Conservation (phyloP, 169 alveolate genomes). For the Ichthyophthirius multifiliis region DNA sequence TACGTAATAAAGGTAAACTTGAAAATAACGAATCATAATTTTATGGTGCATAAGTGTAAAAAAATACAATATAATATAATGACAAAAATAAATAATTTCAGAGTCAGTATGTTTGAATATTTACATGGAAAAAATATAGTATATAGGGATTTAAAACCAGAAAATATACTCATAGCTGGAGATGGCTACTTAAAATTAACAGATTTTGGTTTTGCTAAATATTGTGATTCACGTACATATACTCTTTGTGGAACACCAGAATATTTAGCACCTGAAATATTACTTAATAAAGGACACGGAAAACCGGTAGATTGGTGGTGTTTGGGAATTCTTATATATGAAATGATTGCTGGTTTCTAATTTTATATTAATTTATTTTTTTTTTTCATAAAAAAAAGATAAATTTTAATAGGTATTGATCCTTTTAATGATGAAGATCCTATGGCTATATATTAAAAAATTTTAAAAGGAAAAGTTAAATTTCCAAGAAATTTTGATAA, state of each 20-base stretch:
- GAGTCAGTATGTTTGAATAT: conserved; percentile 92
- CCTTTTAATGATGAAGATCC: conserved; percentile 98
- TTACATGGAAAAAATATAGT: conserved; percentile 93
- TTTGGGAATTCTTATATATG: conserved; percentile 88
- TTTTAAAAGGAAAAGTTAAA: conserved; percentile 92
- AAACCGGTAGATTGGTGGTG: conserved; percentile 76
- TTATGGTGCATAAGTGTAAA: conserved; percentile 44
- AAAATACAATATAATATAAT: too few relatives aligned
- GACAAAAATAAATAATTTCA: too few relatives aligned
- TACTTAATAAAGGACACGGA: conserved; percentile 73
- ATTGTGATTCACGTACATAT: conserved; percentile 66
- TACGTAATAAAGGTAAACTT: conserved; percentile 63
- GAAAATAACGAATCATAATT: conserved; percentile 45
- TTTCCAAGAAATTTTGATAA: conserved; percentile 92
- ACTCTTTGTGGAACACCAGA: conserved; percentile 83
- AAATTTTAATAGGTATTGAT: conserved; percentile 74
- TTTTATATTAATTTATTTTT: not conserved
- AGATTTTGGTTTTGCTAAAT: conserved; percentile 79
- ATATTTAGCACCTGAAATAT: conserved; percentile 78
- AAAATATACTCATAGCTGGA: conserved; percentile 80
- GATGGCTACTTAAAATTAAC: conserved; percentile 75
- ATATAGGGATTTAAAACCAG: conserved; percentile 96
- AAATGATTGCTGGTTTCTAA: conserved; percentile 93
- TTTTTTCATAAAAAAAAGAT: not conserved
- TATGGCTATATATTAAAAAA: conserved; percentile 95